Evolutionary conservation across 2,329 filamentous ascomycete species (phyloP).

Genomic region (Pyrenophora teres): DNA sequence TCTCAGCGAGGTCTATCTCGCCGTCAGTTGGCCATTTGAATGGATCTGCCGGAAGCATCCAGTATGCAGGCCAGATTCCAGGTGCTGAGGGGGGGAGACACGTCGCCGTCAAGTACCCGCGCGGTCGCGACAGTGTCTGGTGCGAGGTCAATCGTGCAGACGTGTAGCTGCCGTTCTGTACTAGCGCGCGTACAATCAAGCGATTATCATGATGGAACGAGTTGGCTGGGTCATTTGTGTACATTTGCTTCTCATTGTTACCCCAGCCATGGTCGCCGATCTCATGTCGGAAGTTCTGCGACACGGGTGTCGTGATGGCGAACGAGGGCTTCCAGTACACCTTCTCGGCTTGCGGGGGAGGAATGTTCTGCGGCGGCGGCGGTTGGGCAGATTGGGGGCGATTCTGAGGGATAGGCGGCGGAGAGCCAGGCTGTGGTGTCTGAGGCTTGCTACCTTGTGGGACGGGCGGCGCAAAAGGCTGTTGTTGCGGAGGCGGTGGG

Average conservation of each 20-base stretch:
- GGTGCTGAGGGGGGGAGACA: slow-evolving; percentile 59
- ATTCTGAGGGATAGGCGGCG: slow-evolving; percentile 34
- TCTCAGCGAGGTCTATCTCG: slow-evolving; percentile 65
- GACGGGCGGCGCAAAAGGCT: slow-evolving; percentile 34
- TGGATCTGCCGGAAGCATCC: slow-evolving; percentile 63
- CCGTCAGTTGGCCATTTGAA: slow-evolving; percentile 65
- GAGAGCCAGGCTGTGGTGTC: slow-evolving; percentile 25
- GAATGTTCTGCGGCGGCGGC: slow-evolving; percentile 37
- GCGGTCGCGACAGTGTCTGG: slow-evolving; percentile 56
- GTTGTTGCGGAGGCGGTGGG: slow-evolving; percentile 31
- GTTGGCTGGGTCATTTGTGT: slow-evolving; percentile 56
- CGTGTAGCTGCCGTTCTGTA: slow-evolving; percentile 53
- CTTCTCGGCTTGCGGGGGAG: slow-evolving; percentile 29
- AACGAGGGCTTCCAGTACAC: slow-evolving; percentile 62
- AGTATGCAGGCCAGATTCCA: slow-evolving; percentile 67
- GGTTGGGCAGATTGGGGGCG: slow-evolving; percentile 33
- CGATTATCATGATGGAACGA: slow-evolving; percentile 59
- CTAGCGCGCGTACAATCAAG: slow-evolving; percentile 60
- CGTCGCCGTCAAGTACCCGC: slow-evolving; percentile 59
- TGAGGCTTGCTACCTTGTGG: slow-evolving; percentile 41
- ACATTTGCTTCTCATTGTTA: slow-evolving; percentile 65
- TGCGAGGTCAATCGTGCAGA: slow-evolving; percentile 61
- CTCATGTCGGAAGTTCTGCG: slow-evolving; percentile 60
- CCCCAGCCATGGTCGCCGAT: slow-evolving; percentile 65
- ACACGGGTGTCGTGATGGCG: slow-evolving; percentile 53